phyloP scores from a whole-genome alignment of 2,329 filamentous ascomycete species.

The Hypoxylon sp. region DNA sequence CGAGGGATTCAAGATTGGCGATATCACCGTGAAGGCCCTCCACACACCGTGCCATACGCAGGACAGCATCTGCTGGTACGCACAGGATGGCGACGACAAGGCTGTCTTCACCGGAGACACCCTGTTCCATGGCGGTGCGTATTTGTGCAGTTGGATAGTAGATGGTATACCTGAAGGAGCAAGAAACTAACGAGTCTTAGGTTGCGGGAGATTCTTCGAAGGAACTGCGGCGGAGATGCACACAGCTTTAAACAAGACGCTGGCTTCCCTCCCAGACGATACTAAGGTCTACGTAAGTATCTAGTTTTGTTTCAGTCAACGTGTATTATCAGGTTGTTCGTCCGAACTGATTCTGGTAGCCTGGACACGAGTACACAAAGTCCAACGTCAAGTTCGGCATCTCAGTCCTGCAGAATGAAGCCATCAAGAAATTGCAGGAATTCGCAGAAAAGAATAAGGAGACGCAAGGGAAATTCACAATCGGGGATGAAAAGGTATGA shows the following conservation, averaged over 20 bases:
- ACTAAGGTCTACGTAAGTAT: conserved; percentile 86
- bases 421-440: conserved; percentile 80
- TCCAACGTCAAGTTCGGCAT: conserved; percentile 90
- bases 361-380: conserved; percentile 98
- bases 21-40: conserved; percentile 85
- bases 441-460: conserved; percentile 85
- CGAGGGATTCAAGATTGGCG: conserved; percentile 84
- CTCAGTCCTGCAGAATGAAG: conserved; percentile 79
- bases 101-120: conserved; percentile 97
- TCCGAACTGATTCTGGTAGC: conserved; percentile 62
- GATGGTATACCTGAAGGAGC: not conserved
- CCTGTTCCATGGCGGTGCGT: conserved; percentile 86
- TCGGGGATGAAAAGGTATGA: conserved; percentile 92
- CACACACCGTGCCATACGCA: conserved; percentile 98
- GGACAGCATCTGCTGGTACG: conserved; percentile 96
- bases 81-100: conserved; percentile 81
- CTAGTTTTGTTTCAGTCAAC: not conserved
- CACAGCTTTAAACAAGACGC: conserved; percentile 86
- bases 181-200: conserved; percentile 58
- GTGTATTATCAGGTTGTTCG: not conserved
- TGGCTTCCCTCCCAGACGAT: conserved; percentile 86
- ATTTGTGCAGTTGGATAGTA: not conserved
- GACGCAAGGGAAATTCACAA: conserved; percentile 96
- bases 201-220: conserved; percentile 97
- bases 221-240: conserved; percentile 92